A percentile compares a stretch with the other conserved stretches of the same genome.
Evolutionary conservation across 106 monocot species (phyloP).

Genomic region (Dendrobium officinale): DNA sequence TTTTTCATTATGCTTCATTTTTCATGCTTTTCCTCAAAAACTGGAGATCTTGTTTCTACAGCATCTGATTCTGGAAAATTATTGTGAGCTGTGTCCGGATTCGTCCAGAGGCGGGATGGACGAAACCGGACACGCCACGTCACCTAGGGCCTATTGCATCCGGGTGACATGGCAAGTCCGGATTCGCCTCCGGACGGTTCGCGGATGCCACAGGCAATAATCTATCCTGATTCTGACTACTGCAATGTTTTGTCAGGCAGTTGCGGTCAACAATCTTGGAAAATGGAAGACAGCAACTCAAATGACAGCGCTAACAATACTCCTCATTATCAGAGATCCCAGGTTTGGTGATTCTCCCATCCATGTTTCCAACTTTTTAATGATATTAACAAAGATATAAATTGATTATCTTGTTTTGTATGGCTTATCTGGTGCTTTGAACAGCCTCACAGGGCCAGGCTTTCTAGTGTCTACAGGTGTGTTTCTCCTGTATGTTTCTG

Average conservation of each 20-base stretch:
- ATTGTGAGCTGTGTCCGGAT: too few species aligned
- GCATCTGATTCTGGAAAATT: neutral
- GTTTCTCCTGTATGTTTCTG: slow-evolving; percentile 66
- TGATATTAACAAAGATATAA: neutral
- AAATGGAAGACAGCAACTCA: slow-evolving; percentile 93
- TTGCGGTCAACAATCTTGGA: slow-evolving; percentile 82
- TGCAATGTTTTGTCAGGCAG: slow-evolving; percentile 49
- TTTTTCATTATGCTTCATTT: neutral
- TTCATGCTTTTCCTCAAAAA: neutral
- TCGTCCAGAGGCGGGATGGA: too few species aligned
- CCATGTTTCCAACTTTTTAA: neutral
- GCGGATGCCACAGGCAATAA: too few species aligned
- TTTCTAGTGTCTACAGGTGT: slow-evolving; percentile 55
- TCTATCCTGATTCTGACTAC: neutral
- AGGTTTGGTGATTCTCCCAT: slow-evolving; percentile 21
- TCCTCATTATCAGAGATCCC: slow-evolving; percentile 40
- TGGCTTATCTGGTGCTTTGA: neutral
- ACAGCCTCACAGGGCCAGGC: slow-evolving; percentile 40
- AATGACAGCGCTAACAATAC: slow-evolving; percentile 57
- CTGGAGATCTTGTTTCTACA: too few species aligned
- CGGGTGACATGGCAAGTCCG: too few species aligned
- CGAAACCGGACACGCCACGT: too few species aligned
- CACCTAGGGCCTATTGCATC: too few species aligned
- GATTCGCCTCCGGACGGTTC: too few species aligned
- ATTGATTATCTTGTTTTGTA: neutral